Evolutionary conservation across 2,329 filamentous ascomycete genomes (phyloP), one percentile per base, ranked within the genome.

Genomic region (Tolypocladium paradoxum): DNA sequence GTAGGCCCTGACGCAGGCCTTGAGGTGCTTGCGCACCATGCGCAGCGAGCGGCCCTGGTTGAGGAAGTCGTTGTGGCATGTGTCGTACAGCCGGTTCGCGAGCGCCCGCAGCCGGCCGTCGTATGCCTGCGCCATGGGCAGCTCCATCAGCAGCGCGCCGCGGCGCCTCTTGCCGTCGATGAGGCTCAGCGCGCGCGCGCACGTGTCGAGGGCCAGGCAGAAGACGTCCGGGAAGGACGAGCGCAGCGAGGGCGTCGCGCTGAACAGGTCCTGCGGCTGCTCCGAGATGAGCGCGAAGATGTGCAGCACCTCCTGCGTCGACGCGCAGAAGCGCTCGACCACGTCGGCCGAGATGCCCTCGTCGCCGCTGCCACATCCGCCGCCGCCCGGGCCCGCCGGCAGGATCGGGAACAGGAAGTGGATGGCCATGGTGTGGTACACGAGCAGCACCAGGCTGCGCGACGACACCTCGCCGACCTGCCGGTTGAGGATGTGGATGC

Each of bases 351-450:
- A 51, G 7, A 64, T 49, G 24, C 48, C 45, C 4, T 60, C 60
- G 31, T 63, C 60, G 2, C n/a, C n/a, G n/a, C n/a, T n/a, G n/a
- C n/a, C n/a, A n/a, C n/a, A n/a, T n/a, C n/a, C n/a, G n/a, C n/a
- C n/a, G n/a, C n/a, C n/a, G n/a, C 53, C 50, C 20, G 58, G 58
- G 35, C 53, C 54, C 2, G 53, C 49, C 8, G 58, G 54, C 7
- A 48, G 45, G 14, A 45, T 55, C 6, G 66, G 65, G 49, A 69
- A 69, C 9, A 69, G 56, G 48, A 66, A 62, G 34, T 69, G 67
- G 7, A 68, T 60, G n/a, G 62, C 60, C 57, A 69, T 64, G 46
- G 59, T 62, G 51, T 69, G 65, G 40, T 69, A 65, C n/a, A 65
- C 60, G 4, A 60, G 54, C n/a, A 67, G 53, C 11, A 68, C 61